A percentile compares a stretch with the other conserved stretches of the same genome.
These are phyloP conservation scores for Rosa lucieae DNA, from an alignment of 306 rosid genomes.

Conservation along the genomic window DNA sequence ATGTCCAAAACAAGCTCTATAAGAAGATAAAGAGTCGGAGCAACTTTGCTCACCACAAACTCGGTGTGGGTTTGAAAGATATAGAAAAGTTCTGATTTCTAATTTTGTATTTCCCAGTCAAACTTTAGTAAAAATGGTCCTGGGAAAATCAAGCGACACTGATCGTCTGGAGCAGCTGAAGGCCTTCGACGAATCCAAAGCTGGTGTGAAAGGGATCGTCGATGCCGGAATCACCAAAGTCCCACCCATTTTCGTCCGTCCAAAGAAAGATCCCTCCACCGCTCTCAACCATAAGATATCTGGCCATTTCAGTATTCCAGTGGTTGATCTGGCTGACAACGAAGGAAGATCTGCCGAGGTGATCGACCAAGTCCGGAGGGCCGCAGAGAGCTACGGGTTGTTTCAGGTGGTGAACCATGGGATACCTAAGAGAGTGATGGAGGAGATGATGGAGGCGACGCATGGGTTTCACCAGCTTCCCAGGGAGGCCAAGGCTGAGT, in stretches of 20 bases:
- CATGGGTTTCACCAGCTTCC: constrained; percentile 48
- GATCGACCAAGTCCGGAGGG: constrained; percentile 28
- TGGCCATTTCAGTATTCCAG: constrained; percentile 18
- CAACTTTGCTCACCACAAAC: too few species aligned
- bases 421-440: constrained; percentile 24
- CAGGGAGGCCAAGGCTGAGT: constrained; percentile 34
- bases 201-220: constrained; percentile 48
- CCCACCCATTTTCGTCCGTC: constrained; percentile 42
- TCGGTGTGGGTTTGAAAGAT: too few species aligned
- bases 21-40: too few species aligned
- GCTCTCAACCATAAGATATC: neutral
- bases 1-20: too few species aligned
- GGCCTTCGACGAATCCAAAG: constrained; percentile 50
- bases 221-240: constrained; percentile 41
- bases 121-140: too few species aligned
- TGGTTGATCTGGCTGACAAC: constrained; percentile 26
- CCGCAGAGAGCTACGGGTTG: constrained; percentile 39
- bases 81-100: too few species aligned
- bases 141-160: neutral
- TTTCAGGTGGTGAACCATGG: constrained; percentile 55
- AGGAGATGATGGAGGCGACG: constrained; percentile 31
- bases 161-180: constrained; percentile 26
- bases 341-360: neutral
- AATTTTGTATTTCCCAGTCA: too few species aligned
- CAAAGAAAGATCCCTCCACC: too few species aligned